Percentiles rank a stretch among this genome's conserved stretches.
Evolutionary conservation across 495 filamentous ascomycete species (phyloP).

Genomic region (Penicillium coffeae): DNA sequence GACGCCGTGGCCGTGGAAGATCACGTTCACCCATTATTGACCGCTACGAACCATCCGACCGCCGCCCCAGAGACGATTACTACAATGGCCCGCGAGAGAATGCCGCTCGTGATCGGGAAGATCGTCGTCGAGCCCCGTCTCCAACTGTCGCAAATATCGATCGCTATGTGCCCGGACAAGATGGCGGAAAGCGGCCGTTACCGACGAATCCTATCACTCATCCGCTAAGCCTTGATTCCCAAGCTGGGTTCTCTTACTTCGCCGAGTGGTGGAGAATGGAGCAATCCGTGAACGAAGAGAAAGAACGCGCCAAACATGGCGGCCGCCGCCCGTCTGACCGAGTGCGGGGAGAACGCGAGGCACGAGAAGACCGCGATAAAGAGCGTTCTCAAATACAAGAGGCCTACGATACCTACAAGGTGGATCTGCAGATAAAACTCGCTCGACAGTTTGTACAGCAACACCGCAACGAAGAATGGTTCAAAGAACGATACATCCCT

Average conservation of each 20-base stretch:
- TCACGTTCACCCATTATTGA: slow-evolving; percentile 75
- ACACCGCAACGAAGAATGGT: slow-evolving; percentile 95
- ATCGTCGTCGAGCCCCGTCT: slow-evolving; percentile 61
- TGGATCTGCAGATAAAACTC: slow-evolving; percentile 89
- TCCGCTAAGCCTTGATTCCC: slow-evolving; percentile 79
- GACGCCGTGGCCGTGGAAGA: slow-evolving; percentile 51
- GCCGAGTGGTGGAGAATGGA: slow-evolving; percentile 94
- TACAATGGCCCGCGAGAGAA: slow-evolving; percentile 61
- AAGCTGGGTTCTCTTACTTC: slow-evolving; percentile 95
- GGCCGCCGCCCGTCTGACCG: slow-evolving; percentile 67
- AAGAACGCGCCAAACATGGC: slow-evolving; percentile 71
- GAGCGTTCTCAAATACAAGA: slow-evolving; percentile 86
- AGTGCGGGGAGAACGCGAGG: slow-evolving; percentile 70
- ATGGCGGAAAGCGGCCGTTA: slow-evolving; percentile 53
- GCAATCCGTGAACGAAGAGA: slow-evolving; percentile 80
- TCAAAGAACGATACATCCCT: slow-evolving; percentile 88
- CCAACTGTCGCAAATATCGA: slow-evolving; percentile 76
- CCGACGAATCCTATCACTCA: slow-evolving; percentile 72
- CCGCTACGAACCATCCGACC: slow-evolving; percentile 64
- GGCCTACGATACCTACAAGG: slow-evolving; percentile 91
- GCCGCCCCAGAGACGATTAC: slow-evolving; percentile 49
- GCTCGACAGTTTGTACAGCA: slow-evolving; percentile 80
- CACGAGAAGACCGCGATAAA: slow-evolving; percentile 79
- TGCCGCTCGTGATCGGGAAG: slow-evolving; percentile 59
- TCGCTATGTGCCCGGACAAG: slow-evolving; percentile 90